Evolutionary conservation across 805 yeast genomes (phyloP).

Genomic region (Saccharomycopsis javanensis): DNA sequence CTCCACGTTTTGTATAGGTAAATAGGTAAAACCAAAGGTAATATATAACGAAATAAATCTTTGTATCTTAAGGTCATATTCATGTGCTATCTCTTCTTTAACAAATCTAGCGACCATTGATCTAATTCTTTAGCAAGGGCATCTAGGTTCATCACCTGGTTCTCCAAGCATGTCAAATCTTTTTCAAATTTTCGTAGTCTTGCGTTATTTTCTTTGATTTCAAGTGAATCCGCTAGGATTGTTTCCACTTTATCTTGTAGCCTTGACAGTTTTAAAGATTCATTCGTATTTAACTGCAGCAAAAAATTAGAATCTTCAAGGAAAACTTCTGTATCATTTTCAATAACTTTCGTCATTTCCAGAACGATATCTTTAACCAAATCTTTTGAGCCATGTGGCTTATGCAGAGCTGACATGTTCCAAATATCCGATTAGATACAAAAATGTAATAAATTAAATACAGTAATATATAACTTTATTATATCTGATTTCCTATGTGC

Average conservation of each 20-base stretch:
- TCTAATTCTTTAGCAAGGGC: constrained; percentile 47
- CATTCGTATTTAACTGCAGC: constrained; percentile 49
- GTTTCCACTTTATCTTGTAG: constrained; percentile 34
- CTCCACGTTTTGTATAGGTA: constrained; percentile 89
- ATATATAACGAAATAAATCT: not conserved
- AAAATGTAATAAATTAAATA: too few species aligned
- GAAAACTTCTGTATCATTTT: constrained; percentile 31
- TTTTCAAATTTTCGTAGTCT: constrained; percentile 23
- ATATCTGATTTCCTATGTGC: too few species aligned
- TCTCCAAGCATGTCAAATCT: constrained; percentile 27
- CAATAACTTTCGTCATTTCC: constrained; percentile 28
- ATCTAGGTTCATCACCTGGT: constrained; percentile 33
- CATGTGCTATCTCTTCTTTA: constrained; percentile 30
- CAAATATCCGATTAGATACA: too few species aligned
- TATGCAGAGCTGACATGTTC: not conserved
- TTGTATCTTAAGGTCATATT: not conserved
- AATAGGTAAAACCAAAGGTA: constrained; percentile 30
- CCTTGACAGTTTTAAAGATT: constrained; percentile 40
- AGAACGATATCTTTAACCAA: constrained; percentile 24
- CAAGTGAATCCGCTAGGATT: constrained; percentile 21
- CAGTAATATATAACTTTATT: too few species aligned
- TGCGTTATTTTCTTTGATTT: constrained; percentile 21
- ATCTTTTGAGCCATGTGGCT: constrained; percentile 9
- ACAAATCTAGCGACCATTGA: constrained; percentile 49
- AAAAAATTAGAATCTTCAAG: constrained; percentile 37